Evolutionary conservation across 2,329 filamentous ascomycete species (phyloP).

Genomic region (Pseudocercospora macadamiae): DNA sequence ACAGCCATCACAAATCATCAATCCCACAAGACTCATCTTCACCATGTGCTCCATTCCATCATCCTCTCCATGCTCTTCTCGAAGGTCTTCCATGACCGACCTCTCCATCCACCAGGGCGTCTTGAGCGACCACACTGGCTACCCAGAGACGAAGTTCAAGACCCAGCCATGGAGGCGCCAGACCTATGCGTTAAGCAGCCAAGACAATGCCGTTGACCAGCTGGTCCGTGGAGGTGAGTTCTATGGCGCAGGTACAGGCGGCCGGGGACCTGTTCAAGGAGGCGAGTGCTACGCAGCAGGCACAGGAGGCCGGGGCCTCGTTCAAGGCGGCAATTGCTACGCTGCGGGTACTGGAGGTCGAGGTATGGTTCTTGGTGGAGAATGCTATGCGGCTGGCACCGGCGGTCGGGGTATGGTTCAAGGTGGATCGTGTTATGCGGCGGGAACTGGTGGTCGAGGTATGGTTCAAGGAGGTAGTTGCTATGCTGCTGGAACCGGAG

Average conservation of each 20-base stretch:
- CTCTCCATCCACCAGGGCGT: constrained; percentile 68
- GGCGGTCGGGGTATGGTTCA: no score
- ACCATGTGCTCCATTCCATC: no score
- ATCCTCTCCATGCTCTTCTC: background rate
- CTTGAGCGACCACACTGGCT: constrained; percentile 58
- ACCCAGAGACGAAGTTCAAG: background rate
- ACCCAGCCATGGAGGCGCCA: background rate
- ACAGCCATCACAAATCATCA: background rate
- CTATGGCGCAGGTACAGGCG: constrained; percentile 1
- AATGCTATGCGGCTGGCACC: no score
- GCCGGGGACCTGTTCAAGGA: constrained; percentile 3
- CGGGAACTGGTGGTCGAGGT: no score
- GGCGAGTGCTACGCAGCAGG: constrained; percentile 5
- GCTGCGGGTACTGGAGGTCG: constrained; percentile 1
- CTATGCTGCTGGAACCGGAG: background rate
- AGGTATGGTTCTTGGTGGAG: background rate
- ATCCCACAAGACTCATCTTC: no score
- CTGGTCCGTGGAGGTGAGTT: constrained; percentile 1
- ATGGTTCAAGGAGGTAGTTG: no score
- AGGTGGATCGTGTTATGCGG: no score
- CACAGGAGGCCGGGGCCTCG: background rate
- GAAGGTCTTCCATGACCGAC: constrained; percentile 28
- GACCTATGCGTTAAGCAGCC: background rate
- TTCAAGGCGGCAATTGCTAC: background rate
- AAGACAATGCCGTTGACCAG: background rate